phyloP scores from a whole-genome alignment of 2,329 filamentous ascomycete species.

The Ustilaginoidea virens region DNA sequence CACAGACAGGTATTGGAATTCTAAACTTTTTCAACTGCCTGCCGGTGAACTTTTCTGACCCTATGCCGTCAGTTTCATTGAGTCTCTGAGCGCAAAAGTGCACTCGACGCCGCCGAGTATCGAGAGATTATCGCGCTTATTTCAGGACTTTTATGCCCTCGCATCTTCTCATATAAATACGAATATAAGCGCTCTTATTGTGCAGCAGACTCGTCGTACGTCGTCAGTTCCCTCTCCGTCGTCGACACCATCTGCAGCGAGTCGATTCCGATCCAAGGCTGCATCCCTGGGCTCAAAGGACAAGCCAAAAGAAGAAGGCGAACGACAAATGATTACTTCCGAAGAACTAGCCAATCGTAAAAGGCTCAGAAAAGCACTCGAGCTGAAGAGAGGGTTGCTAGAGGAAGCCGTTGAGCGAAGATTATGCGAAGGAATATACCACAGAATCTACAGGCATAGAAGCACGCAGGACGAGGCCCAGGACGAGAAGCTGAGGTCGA shows the following conservation, averaged over 20 bases:
- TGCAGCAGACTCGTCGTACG: constrained; percentile 53
- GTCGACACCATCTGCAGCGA: constrained; percentile 39
- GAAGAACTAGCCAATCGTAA: constrained; percentile 72
- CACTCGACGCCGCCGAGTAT: constrained; percentile 72
- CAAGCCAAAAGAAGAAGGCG: constrained; percentile 28
- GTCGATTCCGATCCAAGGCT: constrained; percentile 39
- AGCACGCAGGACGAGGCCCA: constrained; percentile 88
- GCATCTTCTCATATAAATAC: constrained; percentile 73
- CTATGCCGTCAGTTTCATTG: constrained; percentile 54
- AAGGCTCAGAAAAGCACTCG: constrained; percentile 60
- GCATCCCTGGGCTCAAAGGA: constrained; percentile 38
- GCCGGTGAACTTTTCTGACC: background rate
- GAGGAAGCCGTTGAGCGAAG: constrained; percentile 87
- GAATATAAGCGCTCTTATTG: constrained; percentile 68
- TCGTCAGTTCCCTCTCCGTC: constrained; percentile 40
- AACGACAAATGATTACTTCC: constrained; percentile 80
- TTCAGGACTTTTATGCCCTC: constrained; percentile 83
- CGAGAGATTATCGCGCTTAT: constrained; percentile 68
- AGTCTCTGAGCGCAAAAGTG: constrained; percentile 75
- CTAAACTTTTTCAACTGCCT: background rate
- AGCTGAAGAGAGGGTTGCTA: constrained; percentile 58
- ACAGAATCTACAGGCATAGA: constrained; percentile 78
- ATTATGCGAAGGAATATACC: constrained; percentile 73
- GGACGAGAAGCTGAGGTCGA: constrained; percentile 87
- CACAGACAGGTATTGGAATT: constrained; percentile 58